Conservation (phyloP, 1,284 basidiomycete genomes). For the Leccinum subatratum region DNA sequence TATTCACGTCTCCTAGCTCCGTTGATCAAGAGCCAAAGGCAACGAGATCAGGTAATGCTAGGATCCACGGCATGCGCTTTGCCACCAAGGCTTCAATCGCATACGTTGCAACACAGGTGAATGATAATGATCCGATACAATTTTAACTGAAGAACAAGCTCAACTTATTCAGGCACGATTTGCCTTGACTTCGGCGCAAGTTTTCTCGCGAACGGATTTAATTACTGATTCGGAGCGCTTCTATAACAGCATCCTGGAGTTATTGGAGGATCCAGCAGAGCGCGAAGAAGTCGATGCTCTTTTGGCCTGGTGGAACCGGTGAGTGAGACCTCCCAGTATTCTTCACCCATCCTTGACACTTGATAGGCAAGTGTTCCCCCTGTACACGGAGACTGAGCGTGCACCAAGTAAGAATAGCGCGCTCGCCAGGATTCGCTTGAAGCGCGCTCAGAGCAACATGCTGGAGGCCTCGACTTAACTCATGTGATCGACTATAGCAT, state of each 20-base stretch:
- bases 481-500: neutral
- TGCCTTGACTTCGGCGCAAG: neutral
- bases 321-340: neutral
- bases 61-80: neutral
- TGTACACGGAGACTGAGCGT: neutral
- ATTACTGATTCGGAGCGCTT: neutral
- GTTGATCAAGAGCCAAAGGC: neutral
- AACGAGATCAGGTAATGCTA: neutral
- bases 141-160: neutral
- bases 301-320: neutral
- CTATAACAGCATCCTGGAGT: neutral
- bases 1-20: neutral
- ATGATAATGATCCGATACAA: neutral
- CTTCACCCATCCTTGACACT: neutral
- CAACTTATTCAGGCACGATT: neutral
- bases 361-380: neutral
- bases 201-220: neutral
- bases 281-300: neutral
- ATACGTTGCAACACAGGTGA: neutral
- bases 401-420: neutral
- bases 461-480: neutral
- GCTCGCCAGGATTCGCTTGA: neutral
- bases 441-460: neutral
- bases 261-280: neutral
- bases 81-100: no score